A percentile compares a stretch with the other conserved stretches of the same genome.
phyloP scores from a whole-genome alignment of 2,329 filamentous ascomycete genomes.

The Colletotrichum tropicicola region DNA sequence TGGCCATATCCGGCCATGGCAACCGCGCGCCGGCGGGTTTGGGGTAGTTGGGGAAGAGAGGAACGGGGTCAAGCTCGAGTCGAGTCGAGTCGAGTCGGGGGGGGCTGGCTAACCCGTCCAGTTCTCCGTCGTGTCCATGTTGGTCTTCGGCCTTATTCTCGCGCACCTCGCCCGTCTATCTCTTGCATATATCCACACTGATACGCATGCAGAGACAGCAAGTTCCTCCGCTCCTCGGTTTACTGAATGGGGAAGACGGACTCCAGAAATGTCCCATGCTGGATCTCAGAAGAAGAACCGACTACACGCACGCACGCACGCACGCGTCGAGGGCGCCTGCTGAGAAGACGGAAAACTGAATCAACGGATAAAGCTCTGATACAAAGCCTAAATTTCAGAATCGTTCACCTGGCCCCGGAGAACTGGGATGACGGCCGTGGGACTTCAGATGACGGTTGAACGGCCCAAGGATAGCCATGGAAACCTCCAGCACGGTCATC shows the following conservation, averaged over 20 bases:
- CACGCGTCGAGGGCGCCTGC: neutral
- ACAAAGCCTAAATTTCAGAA: conserved; percentile 22
- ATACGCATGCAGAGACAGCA: neutral
- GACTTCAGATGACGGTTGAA: conserved; percentile 1
- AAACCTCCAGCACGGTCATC: neutral
- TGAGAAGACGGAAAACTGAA: neutral
- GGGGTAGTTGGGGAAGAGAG: conserved; percentile 25
- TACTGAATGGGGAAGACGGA: conserved; percentile 3
- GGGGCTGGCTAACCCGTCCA: too few relatives aligned
- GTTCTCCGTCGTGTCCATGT: too few relatives aligned
- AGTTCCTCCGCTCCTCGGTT: neutral
- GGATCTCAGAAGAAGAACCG: neutral
- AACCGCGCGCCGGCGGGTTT: conserved; percentile 5
- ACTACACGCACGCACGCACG: neutral
- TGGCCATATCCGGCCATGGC: conserved; percentile 13
- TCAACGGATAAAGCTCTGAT: conserved; percentile 16
- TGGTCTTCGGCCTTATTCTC: neutral
- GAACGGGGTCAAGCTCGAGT: neutral
- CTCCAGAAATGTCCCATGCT: neutral
- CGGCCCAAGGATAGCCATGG: conserved; percentile 9
- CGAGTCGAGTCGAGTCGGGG: too few relatives aligned
- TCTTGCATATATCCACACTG: conserved; percentile 13
- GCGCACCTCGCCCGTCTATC: neutral
- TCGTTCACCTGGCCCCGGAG: neutral
- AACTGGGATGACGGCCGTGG: neutral